Conservation (phyloP, 768 basidiomycete genomes). For the Kockovaella imperatae region DNA sequence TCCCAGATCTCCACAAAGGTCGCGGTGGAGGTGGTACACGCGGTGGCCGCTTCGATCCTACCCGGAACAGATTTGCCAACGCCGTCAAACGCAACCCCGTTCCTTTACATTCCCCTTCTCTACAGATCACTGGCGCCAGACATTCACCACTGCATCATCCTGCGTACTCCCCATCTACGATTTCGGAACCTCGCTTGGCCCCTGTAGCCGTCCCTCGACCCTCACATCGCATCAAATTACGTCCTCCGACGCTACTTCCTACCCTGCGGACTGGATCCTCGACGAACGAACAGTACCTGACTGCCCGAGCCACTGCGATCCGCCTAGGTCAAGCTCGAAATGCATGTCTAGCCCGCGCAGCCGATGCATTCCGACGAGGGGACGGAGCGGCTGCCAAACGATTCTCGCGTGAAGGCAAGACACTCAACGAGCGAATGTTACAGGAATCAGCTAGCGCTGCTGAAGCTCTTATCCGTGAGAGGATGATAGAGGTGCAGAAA, state of each 20-base stretch:
- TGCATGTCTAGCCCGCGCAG: slow-evolving; percentile 85
- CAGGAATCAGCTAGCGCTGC: slow-evolving; percentile 80
- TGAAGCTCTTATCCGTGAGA: slow-evolving; percentile 71
- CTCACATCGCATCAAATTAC: slow-evolving; percentile 77
- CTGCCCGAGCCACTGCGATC: slow-evolving; percentile 76
- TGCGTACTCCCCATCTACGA: too few species aligned
- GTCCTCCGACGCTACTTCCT: slow-evolving; percentile 72
- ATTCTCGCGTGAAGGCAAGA: slow-evolving; percentile 88
- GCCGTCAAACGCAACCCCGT: slow-evolving; percentile 67
- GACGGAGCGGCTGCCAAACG: slow-evolving; percentile 93
- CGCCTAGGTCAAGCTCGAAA: slow-evolving; percentile 90
- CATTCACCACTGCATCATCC: slow-evolving; percentile 6
- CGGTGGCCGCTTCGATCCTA: slow-evolving; percentile 66
- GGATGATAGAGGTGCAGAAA: slow-evolving; percentile 65
- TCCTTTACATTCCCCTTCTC: slow-evolving; percentile 10
- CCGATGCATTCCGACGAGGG: slow-evolving; percentile 90
- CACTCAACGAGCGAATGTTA: slow-evolving; percentile 84
- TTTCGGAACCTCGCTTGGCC: slow-evolving; percentile 3
- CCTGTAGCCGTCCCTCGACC: slow-evolving; percentile 46
- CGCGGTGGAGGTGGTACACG: slow-evolving; percentile 28
- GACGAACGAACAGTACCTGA: slow-evolving; percentile 74
- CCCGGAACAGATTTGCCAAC: slow-evolving; percentile 79
- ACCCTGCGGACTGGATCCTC: slow-evolving; percentile 79
- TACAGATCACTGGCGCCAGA: slow-evolving; percentile 21
- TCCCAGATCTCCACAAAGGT: slow-evolving; percentile 37